phyloP scores from a whole-genome alignment of 768 basidiomycete genomes.

The Jaapia argillacea region DNA sequence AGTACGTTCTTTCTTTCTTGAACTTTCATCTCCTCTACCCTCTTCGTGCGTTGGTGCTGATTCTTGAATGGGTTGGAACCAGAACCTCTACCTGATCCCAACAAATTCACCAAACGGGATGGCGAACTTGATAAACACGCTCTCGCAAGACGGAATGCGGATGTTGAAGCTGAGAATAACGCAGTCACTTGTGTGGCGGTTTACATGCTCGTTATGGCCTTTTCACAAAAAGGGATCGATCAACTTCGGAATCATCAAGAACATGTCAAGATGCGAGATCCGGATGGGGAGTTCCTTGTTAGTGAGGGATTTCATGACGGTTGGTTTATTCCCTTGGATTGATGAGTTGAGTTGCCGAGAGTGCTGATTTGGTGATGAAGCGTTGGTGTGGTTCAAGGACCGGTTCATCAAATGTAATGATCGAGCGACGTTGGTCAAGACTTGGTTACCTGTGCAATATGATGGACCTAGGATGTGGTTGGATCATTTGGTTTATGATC shows the following conservation, averaged over 20 bases:
- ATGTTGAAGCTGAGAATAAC: conserved; percentile 72
- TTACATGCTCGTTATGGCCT: conserved; percentile 87
- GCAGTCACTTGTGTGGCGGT: conserved; percentile 82
- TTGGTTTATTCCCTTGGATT: conserved; percentile 20
- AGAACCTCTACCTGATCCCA: conserved; percentile 79
- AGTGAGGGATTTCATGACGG: conserved; percentile 79
- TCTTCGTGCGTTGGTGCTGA: too few species aligned
- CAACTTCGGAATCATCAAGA: conserved; percentile 71
- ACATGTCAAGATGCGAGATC: conserved; percentile 71
- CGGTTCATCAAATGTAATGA: conserved; percentile 94
- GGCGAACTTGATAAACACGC: conserved; percentile 69
- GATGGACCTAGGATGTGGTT: conserved; percentile 76
- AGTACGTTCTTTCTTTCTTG: conserved; percentile 37
- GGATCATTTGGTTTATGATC: conserved; percentile 89
- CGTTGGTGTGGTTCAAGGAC: conserved; percentile 83
- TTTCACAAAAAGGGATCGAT: conserved; percentile 89
- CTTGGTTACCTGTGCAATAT: conserved; percentile 78
- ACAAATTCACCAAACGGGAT: conserved; percentile 59
- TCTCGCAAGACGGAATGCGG: conserved; percentile 56
- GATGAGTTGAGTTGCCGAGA: too few species aligned
- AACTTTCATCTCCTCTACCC: neutral
- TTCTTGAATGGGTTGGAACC: too few species aligned
- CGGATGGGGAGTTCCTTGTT: conserved; percentile 64
- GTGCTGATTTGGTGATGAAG: conserved; percentile 30
- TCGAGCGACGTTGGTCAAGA: conserved; percentile 80